phyloP scores from a whole-genome alignment of 2,329 filamentous ascomycete species.

The Epichloe sp. region DNA sequence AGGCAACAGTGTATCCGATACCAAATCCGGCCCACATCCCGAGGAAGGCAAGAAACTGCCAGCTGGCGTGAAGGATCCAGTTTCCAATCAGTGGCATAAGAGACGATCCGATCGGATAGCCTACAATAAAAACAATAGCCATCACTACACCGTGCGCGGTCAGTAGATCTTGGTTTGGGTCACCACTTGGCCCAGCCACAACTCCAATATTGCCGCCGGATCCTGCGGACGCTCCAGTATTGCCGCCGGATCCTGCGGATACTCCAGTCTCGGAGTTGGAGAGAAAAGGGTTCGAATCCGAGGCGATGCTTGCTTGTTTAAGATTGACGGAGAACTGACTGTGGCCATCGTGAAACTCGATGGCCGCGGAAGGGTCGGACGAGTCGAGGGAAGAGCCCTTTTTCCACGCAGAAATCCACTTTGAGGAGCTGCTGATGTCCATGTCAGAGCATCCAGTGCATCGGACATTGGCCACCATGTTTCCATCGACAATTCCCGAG shows the following conservation, averaged over 20 bases:
- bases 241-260: not conserved
- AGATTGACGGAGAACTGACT: conserved; percentile 35
- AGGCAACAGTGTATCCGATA: conserved; percentile 37
- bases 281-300: conserved; percentile 41
- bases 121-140: conserved; percentile 43
- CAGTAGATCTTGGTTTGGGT: conserved; percentile 16
- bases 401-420: conserved; percentile 44
- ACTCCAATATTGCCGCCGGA: not conserved
- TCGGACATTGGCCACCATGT: conserved; percentile 47
- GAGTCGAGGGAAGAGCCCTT: conserved; percentile 31
- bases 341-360: conserved; percentile 34
- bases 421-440: conserved; percentile 24
- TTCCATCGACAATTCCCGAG: conserved; percentile 38
- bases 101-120: conserved; percentile 47
- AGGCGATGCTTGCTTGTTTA: conserved; percentile 28
- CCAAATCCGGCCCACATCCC: conserved; percentile 49
- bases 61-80: conserved; percentile 43
- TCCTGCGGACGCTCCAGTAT: not conserved
- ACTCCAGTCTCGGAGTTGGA: not conserved
- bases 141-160: conserved; percentile 46
- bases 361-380: conserved; percentile 23
- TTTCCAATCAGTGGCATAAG: conserved; percentile 46
- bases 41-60: conserved; percentile 41
- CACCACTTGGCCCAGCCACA: not conserved
- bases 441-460: conserved; percentile 40